Conservation (phyloP, 106 monocot species). For the Dendrobium chrysotoxum region DNA sequence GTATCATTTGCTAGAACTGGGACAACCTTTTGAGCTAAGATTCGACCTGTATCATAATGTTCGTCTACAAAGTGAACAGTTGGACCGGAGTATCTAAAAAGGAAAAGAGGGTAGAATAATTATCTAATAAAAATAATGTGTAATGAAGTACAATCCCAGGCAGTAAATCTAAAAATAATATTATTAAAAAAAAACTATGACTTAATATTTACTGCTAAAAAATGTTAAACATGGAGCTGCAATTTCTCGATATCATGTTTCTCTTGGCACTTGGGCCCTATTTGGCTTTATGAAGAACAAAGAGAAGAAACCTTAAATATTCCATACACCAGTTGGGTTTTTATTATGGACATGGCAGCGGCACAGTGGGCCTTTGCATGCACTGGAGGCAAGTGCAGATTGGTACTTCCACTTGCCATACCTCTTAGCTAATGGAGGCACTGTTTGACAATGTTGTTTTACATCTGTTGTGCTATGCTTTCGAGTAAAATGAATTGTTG, state of each 20-base stretch:
- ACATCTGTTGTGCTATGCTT: too few relatives aligned
- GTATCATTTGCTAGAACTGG: conserved; percentile 81
- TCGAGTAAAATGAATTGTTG: too few relatives aligned
- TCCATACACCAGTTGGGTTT: too few relatives aligned
- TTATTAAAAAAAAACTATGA: not conserved
- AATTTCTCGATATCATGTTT: not conserved
- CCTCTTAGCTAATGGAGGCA: too few relatives aligned
- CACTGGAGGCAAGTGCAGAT: too few relatives aligned
- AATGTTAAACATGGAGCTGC: not conserved
- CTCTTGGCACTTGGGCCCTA: not conserved
- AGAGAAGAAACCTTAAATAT: too few relatives aligned
- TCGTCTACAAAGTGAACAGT: conserved; percentile 97
- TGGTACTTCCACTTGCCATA: too few relatives aligned
- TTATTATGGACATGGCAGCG: too few relatives aligned
- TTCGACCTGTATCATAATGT: conserved; percentile 76
- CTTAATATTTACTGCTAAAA: not conserved
- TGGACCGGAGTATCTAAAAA: conserved; percentile 79
- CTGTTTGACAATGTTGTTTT: too few relatives aligned
- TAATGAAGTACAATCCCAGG: not conserved
- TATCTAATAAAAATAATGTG: not conserved
- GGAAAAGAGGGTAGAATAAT: not conserved
- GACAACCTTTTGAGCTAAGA: conserved; percentile 72
- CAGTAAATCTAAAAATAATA: not conserved
- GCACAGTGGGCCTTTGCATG: too few relatives aligned
- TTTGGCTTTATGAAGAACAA: not conserved